Conservation (phyloP, 2,329 filamentous ascomycete species). For the Colletotrichum cordylinicola region DNA sequence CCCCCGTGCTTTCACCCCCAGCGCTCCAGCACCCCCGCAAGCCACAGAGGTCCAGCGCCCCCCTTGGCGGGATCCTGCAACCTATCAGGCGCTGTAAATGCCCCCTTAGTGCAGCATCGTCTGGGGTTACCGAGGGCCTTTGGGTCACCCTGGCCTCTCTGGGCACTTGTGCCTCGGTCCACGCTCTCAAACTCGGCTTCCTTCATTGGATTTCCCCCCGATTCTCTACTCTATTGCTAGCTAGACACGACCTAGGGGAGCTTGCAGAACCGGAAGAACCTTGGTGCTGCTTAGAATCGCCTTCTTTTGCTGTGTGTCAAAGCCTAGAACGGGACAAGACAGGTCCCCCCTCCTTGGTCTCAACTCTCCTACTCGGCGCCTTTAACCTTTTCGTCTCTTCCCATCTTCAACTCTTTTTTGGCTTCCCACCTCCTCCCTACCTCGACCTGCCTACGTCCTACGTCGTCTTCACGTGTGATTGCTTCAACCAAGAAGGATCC, state of each 20-base stretch:
- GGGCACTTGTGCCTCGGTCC: constrained; percentile 19
- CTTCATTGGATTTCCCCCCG: constrained; percentile 6
- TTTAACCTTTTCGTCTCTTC: neutral
- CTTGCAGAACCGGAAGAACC: neutral
- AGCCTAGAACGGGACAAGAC: neutral
- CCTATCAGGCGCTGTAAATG: constrained; percentile 6
- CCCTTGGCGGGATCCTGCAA: neutral
- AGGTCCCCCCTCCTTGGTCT: neutral
- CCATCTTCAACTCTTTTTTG: neutral
- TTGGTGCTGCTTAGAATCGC: neutral
- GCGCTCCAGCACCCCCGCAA: constrained; percentile 10
- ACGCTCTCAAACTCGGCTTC: constrained; percentile 11
- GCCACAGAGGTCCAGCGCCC: neutral
- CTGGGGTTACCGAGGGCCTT: constrained; percentile 23
- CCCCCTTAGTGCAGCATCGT: neutral
- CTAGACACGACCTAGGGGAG: neutral
- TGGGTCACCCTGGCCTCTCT: constrained; percentile 4
- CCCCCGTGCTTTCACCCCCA: neutral
- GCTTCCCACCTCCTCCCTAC: neutral
- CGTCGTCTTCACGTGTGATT: neutral
- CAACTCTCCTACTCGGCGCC: neutral
- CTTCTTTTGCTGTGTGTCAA: neutral
- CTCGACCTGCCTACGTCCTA: neutral
- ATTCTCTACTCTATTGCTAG: neutral
- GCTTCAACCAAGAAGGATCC: neutral